These are phyloP conservation scores for Abortiporus biennis DNA, from an alignment of 1,284 basidiomycete species.

Conservation along the genomic window DNA sequence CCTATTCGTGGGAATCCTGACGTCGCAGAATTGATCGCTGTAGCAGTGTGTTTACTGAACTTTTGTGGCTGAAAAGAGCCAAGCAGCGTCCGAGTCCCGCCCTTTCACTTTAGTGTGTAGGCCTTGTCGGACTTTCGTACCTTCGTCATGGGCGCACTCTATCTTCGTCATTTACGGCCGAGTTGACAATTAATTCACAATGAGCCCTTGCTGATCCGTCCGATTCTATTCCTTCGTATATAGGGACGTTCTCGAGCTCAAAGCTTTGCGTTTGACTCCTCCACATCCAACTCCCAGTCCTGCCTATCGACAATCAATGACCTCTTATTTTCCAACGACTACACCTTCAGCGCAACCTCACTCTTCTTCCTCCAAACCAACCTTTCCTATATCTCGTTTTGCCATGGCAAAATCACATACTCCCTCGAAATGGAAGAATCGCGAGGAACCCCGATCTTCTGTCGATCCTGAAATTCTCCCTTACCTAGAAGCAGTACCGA, in stretches of 20 bases:
- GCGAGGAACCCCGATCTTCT: constrained; percentile 13
- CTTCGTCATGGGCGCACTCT: no score
- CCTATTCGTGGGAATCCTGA: no score
- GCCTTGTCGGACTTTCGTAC: not conserved
- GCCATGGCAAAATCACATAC: constrained; percentile 20
- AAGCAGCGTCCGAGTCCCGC: no score
- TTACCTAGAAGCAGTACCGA: constrained; percentile 26
- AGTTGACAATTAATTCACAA: not conserved
- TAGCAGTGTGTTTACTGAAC: not conserved
- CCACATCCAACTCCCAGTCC: constrained; percentile 24
- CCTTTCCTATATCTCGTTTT: constrained; percentile 22
- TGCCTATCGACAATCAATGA: constrained; percentile 20
- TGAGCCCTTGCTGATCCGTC: not conserved
- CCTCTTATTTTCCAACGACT: constrained; percentile 14
- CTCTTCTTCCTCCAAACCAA: constrained; percentile 8
- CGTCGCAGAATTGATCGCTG: no score
- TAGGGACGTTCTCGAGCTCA: constrained; percentile 34
- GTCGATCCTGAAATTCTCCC: constrained; percentile 25
- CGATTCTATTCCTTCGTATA: not conserved
- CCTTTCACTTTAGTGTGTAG: not conserved
- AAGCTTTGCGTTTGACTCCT: constrained; percentile 29
- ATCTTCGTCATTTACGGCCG: no score
- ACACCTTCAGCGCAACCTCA: constrained; percentile 9
- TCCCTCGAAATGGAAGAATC: constrained; percentile 26
- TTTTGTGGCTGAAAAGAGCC: not conserved